Evolutionary conservation across 208 protist genomes (phyloP).

Genomic region (Leishmania major): DNA sequence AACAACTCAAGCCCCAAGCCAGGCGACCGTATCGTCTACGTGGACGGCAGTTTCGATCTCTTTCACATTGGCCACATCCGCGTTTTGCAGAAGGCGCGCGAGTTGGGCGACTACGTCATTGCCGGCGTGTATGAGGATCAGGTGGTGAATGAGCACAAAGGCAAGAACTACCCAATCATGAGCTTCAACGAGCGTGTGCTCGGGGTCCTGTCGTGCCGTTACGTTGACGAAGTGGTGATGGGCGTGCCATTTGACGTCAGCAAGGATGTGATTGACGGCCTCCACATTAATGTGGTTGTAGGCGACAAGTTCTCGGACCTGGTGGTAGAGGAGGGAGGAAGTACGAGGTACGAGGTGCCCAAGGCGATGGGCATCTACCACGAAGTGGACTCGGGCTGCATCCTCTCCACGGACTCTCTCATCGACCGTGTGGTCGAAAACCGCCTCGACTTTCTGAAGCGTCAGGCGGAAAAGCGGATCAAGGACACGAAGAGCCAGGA

Average conservation of each 20-base stretch:
- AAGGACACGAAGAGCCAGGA: slow-evolving; percentile 68
- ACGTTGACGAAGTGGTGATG: slow-evolving; percentile 98
- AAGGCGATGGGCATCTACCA: slow-evolving; percentile 84
- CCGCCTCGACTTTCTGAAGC: slow-evolving; percentile 64
- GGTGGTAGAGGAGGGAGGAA: background rate
- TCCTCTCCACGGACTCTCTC: slow-evolving; percentile 62
- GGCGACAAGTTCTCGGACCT: slow-evolving; percentile 68
- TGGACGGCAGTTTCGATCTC: slow-evolving; percentile 98
- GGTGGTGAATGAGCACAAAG: slow-evolving; percentile 90
- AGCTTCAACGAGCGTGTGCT: slow-evolving; percentile 98
- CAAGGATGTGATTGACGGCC: slow-evolving; percentile 91
- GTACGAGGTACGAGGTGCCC: slow-evolving; percentile 61
- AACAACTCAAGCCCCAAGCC: slow-evolving; percentile 79
- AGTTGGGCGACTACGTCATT: slow-evolving; percentile 95
- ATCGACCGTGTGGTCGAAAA: slow-evolving; percentile 87
- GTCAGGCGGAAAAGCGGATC: slow-evolving; percentile 66
- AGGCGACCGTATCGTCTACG: slow-evolving; percentile 95
- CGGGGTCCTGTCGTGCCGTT: slow-evolving; percentile 95
- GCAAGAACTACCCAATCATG: slow-evolving; percentile 98
- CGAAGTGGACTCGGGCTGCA: slow-evolving; percentile 72
- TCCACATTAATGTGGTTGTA: slow-evolving; percentile 89
- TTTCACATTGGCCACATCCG: slow-evolving; percentile 97
- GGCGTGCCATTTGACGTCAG: slow-evolving; percentile 95
- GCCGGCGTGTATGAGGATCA: slow-evolving; percentile 96
- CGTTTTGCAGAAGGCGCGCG: slow-evolving; percentile 93